These are phyloP conservation scores for Penicillium sp. DNA, from an alignment of 2,329 filamentous ascomycete species.

Conservation along the genomic window DNA sequence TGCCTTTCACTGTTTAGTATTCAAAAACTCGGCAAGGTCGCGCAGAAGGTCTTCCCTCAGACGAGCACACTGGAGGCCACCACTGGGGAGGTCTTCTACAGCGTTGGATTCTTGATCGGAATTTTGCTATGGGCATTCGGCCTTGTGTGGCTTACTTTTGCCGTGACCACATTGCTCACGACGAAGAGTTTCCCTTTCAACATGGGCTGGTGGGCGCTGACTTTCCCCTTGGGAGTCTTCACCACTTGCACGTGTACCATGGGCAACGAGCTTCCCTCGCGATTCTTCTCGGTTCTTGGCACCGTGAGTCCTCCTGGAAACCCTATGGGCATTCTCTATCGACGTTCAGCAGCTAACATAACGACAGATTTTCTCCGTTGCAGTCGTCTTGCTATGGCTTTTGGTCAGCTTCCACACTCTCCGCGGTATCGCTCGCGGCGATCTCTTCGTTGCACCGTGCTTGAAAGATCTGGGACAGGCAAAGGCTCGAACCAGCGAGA, in stretches of 20 bases:
- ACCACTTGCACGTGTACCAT: constrained; percentile 44
- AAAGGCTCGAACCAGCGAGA: neutral
- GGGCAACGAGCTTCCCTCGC: constrained; percentile 54
- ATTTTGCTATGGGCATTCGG: constrained; percentile 41
- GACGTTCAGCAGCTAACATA: neutral
- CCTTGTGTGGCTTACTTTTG: constrained; percentile 39
- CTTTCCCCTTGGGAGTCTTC: constrained; percentile 60
- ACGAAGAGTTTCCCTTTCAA: constrained; percentile 56
- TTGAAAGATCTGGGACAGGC: constrained; percentile 7
- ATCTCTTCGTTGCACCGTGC: constrained; percentile 18
- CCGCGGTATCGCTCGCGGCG: neutral
- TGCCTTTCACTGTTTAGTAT: constrained; percentile 47
- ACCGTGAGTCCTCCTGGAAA: constrained; percentile 38
- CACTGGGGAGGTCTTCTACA: constrained; percentile 33
- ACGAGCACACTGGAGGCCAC: constrained; percentile 26
- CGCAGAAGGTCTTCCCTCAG: constrained; percentile 34
- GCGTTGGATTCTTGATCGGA: constrained; percentile 34
- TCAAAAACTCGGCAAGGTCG: constrained; percentile 52
- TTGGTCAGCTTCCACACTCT: constrained; percentile 40
- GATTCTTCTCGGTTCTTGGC: constrained; percentile 59
- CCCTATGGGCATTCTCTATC: neutral
- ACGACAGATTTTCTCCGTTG: constrained; percentile 13
- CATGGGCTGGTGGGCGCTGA: constrained; percentile 64
- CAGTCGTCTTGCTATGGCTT: constrained; percentile 57
- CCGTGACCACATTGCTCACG: constrained; percentile 33